Conservation (phyloP, 75 land plant species). For the Picea glauca region DNA sequence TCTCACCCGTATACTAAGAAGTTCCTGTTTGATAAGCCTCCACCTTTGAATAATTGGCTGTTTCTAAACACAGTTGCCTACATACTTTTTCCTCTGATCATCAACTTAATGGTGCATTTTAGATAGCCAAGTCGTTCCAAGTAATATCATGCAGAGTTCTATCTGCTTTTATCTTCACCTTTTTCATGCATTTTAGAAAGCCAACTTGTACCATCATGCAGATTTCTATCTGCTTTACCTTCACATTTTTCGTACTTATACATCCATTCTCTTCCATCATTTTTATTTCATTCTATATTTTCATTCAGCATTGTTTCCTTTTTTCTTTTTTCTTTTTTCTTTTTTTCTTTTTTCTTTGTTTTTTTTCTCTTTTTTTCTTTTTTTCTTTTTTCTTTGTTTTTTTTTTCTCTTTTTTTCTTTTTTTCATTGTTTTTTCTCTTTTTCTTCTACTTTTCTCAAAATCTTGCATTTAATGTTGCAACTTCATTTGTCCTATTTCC, state of each 20-base stretch:
- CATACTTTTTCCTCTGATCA: neutral
- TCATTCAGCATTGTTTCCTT: neutral
- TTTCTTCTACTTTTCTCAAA: neutral
- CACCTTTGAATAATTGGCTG: neutral
- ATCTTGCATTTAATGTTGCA: slow-evolving; percentile 4
- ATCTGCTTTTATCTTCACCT: neutral
- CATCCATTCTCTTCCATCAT: neutral
- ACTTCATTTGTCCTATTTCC: slow-evolving; percentile 6
- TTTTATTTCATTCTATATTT: slow-evolving; percentile 1
- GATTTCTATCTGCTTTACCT: neutral
- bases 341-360: neutral
- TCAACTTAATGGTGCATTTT: neutral
- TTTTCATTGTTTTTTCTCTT: neutral
- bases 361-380: neutral
- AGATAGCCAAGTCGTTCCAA: neutral
- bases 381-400: neutral
- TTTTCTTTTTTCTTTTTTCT: neutral
- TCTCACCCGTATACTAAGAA: slow-evolving; percentile 5
- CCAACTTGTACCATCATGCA: neutral
- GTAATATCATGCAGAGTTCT: neutral
- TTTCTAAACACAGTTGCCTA: slow-evolving; percentile 1
- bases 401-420: neutral
- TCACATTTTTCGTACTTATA: neutral
- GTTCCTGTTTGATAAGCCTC: neutral
- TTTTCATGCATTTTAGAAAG: neutral